These are phyloP conservation scores for Kurtzmaniella fragi DNA, from an alignment of 805 yeast species.

Conservation along the genomic window DNA sequence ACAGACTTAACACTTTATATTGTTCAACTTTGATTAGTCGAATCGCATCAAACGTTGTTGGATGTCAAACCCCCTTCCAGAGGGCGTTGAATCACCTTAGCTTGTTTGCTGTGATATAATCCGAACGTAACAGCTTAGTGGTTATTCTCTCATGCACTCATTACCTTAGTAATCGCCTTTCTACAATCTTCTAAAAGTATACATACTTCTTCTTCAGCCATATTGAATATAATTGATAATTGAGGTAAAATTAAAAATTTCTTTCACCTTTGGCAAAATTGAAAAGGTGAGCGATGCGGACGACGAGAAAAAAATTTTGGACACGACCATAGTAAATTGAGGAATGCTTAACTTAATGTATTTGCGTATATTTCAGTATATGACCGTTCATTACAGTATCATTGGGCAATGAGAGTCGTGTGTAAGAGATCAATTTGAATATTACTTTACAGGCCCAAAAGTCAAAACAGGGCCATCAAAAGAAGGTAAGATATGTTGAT, in stretches of 20 bases:
- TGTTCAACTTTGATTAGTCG: no score
- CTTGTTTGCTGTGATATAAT: no score
- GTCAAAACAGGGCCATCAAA: no score
- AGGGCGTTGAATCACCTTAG: no score
- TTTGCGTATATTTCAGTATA: slow-evolving; percentile 7
- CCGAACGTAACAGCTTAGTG: no score
- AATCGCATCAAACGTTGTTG: no score
- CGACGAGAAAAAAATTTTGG: slow-evolving; percentile 1
- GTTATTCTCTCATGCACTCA: not conserved
- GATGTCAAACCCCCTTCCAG: no score
- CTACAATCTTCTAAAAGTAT: not conserved
- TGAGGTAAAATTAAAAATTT: slow-evolving; percentile 13
- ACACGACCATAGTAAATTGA: slow-evolving; percentile 2
- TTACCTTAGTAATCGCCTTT: not conserved
- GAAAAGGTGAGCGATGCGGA: slow-evolving; percentile 6
- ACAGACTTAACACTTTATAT: no score
- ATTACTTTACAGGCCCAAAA: no score
- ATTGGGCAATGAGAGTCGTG: slow-evolving; percentile 4
- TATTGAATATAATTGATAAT: slow-evolving; percentile 15
- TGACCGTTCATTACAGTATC: slow-evolving; percentile 5
- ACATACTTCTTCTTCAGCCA: slow-evolving; percentile 43
- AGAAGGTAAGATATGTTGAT: no score
- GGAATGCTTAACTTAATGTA: not conserved
- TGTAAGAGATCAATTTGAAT: no score
- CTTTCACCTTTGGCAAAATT: slow-evolving; percentile 6